Percentiles rank a stretch among this genome's conserved stretches.
Evolutionary conservation across 2,329 filamentous ascomycete species (phyloP).

Genomic region (Verticillium tricorpus): DNA sequence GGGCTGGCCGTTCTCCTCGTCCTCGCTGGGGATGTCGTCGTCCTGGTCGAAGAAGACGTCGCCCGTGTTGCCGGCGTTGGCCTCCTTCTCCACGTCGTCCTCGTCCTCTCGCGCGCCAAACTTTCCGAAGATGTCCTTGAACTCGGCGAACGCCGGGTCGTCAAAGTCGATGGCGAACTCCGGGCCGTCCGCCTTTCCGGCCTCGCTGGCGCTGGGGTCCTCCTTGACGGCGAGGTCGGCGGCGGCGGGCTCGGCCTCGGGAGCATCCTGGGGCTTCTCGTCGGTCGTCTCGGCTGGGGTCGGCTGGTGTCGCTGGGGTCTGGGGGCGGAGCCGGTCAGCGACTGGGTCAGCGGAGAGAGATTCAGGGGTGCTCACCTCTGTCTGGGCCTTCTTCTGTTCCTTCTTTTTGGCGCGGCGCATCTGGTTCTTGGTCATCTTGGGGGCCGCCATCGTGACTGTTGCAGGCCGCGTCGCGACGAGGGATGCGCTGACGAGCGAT

Average conservation of each 20-base stretch:
- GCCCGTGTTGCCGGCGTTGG: slow-evolving; percentile 69
- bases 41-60: slow-evolving; percentile 81
- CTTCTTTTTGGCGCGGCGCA: slow-evolving; percentile 91
- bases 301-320: slow-evolving; percentile 12
- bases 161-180: slow-evolving; percentile 58
- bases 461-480: neutral
- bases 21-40: slow-evolving; percentile 80
- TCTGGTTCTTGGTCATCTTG: slow-evolving; percentile 91
- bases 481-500: neutral
- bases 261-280: slow-evolving; percentile 18
- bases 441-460: slow-evolving; percentile 50
- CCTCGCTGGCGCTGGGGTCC: slow-evolving; percentile 20
- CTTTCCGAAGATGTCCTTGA: slow-evolving; percentile 74
- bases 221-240: neutral
- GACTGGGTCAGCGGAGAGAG: neutral
- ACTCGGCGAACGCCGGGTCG: slow-evolving; percentile 78
- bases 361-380: slow-evolving; percentile 34
- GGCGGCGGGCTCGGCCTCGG: slow-evolving; percentile 22
- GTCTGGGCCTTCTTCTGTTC: slow-evolving; percentile 69
- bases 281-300: slow-evolving; percentile 15
- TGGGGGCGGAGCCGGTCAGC: neutral
- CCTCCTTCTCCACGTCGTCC: slow-evolving; percentile 59
- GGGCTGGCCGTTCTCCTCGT: slow-evolving; percentile 61
- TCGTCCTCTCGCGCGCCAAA: slow-evolving; percentile 66
- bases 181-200: slow-evolving; percentile 25